phyloP scores from a whole-genome alignment of 139 green algal genomes.

The Tetraselmis chui region DNA sequence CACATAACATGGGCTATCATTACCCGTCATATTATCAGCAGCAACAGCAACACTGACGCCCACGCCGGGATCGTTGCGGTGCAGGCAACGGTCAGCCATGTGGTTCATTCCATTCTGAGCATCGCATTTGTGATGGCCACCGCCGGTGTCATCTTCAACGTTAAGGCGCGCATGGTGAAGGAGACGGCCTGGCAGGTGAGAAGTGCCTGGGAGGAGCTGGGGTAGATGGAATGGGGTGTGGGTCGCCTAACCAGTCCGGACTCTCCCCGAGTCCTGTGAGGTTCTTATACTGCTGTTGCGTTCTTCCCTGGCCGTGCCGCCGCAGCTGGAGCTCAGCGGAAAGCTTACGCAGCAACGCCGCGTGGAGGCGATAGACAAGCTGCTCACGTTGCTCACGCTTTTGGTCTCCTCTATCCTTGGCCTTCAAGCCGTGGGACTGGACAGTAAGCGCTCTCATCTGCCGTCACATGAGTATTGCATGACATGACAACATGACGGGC shows the following conservation, averaged over 20 bases:
- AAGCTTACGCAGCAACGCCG: conserved; percentile 71
- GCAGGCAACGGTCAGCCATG: conserved; percentile 31
- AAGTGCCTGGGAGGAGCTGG: background rate
- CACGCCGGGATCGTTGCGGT: background rate
- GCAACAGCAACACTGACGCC: conserved; percentile 16
- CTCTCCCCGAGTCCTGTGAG: background rate
- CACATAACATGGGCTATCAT: too few species aligned
- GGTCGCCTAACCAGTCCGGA: too few species aligned
- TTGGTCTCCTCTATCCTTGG: conserved; percentile 53
- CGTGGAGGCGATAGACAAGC: conserved; percentile 64
- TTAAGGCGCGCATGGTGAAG: conserved; percentile 74
- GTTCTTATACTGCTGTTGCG: background rate
- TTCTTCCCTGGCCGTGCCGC: background rate
- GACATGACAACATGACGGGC: too few species aligned
- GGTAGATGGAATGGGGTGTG: too few species aligned
- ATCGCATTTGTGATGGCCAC: conserved; percentile 77
- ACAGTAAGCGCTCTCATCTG: too few species aligned
- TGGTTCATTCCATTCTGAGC: conserved; percentile 73
- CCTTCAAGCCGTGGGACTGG: conserved; percentile 56
- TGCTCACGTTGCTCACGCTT: conserved; percentile 51
- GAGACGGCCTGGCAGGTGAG: conserved; percentile 59
- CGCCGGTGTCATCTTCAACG: conserved; percentile 74
- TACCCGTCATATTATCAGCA: too few species aligned
- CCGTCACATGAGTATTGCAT: too few species aligned
- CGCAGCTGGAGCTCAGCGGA: conserved; percentile 64